Conservation (phyloP, 202 grass and related monocot species). For the Bolboschoenoplectus hybrid region DNA sequence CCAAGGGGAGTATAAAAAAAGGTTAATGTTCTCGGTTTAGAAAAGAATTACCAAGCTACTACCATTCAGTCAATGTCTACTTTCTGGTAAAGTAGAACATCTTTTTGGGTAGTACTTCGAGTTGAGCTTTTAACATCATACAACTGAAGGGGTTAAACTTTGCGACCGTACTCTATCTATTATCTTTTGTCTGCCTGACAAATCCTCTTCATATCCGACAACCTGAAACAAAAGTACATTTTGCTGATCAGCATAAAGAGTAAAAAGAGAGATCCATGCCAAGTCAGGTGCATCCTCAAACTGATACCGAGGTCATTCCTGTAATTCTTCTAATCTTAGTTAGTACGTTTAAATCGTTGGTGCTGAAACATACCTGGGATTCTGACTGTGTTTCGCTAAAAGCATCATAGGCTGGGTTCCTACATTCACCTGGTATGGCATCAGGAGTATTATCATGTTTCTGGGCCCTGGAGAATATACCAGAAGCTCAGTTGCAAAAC, state of each 20-base stretch:
- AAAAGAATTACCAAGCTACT: neutral
- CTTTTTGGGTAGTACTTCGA: neutral
- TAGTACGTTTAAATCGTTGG: neutral
- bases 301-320: neutral
- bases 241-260: neutral
- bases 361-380: constrained; percentile 60
- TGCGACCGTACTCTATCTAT: constrained; percentile 79
- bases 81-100: neutral
- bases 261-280: neutral
- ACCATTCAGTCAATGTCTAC: neutral
- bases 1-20: neutral
- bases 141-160: constrained; percentile 45
- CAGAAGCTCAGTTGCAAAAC: neutral
- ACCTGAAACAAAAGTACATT: constrained; percentile 46
- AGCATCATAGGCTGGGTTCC: constrained; percentile 50
- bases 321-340: neutral
- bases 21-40: neutral
- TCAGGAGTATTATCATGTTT: constrained; percentile 51
- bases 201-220: constrained; percentile 83
- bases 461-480: constrained; percentile 50
- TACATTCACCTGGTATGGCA: constrained; percentile 6
- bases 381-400: constrained; percentile 93
- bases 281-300: neutral
- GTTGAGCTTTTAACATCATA: neutral
- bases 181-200: constrained; percentile 88